Percentiles rank a stretch among this genome's conserved stretches.
phyloP scores from a whole-genome alignment of 108 stramenopile genomes.

The Cyclotella baltica region DNA sequence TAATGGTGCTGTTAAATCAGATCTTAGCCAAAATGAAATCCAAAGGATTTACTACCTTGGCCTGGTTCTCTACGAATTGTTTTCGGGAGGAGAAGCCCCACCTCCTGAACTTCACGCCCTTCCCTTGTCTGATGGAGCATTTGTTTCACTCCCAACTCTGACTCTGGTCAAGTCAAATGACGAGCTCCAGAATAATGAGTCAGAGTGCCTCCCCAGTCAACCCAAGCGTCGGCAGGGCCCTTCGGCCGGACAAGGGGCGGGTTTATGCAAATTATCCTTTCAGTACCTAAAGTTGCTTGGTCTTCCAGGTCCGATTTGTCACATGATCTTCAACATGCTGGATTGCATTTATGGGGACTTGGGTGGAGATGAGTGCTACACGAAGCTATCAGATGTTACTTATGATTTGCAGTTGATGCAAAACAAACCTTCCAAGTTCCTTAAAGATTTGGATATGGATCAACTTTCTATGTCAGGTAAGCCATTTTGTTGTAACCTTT shows the following conservation, averaged over 20 bases:
- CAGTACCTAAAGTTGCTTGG: conserved; percentile 12
- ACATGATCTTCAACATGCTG: conserved; percentile 30
- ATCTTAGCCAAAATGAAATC: background rate
- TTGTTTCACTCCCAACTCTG: background rate
- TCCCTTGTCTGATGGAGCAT: background rate
- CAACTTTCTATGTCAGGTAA: conserved; percentile 18
- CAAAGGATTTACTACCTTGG: conserved; percentile 30
- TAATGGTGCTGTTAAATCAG: background rate
- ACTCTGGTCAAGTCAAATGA: too few relatives aligned
- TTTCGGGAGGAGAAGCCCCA: conserved; percentile 33
- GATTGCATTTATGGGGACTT: conserved; percentile 20
- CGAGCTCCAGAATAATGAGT: background rate
- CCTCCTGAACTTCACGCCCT: background rate
- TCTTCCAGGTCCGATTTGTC: conserved; percentile 11
- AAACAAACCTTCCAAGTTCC: conserved; percentile 25
- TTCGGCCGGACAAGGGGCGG: background rate
- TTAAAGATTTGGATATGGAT: conserved; percentile 10
- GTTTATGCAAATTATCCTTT: background rate
- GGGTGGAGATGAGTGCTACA: conserved; percentile 19
- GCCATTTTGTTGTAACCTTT: too few relatives aligned
- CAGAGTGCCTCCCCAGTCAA: too few relatives aligned
- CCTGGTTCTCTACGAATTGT: conserved; percentile 21
- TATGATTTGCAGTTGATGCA: conserved; percentile 34
- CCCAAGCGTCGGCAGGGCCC: background rate
- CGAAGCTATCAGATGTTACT: conserved; percentile 20